phyloP scores from a whole-genome alignment of 2,329 filamentous ascomycete species.

The Didymella segeticola region DNA sequence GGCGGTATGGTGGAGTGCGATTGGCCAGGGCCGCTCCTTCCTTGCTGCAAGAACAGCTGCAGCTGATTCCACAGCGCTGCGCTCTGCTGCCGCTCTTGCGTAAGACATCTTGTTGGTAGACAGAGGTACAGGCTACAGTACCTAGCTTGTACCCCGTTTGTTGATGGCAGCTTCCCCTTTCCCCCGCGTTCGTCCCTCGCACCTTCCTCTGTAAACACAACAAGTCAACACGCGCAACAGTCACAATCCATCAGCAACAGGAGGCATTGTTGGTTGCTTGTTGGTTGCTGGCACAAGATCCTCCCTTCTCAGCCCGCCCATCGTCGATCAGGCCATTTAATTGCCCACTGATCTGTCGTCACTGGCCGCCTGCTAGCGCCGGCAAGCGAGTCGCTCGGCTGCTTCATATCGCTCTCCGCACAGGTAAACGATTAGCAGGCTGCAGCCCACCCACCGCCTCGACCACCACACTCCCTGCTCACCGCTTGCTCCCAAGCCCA shows the following conservation, averaged over 20 bases:
- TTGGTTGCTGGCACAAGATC: not conserved
- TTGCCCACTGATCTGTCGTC: constrained; percentile 27
- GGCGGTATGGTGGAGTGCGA: constrained; percentile 18
- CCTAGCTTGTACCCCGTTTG: constrained; percentile 5
- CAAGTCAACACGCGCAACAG: too few relatives aligned
- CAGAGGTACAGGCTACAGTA: too few relatives aligned
- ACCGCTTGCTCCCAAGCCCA: constrained; percentile 18
- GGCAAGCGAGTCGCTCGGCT: constrained; percentile 42
- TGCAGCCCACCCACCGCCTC: constrained; percentile 36
- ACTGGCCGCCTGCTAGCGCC: constrained; percentile 42
- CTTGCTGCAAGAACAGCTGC: constrained; percentile 29
- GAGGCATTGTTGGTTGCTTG: too few relatives aligned
- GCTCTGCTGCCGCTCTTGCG: constrained; percentile 13
- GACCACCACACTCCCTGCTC: constrained; percentile 31
- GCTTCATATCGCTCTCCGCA: constrained; percentile 37
- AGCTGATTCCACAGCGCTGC: constrained; percentile 21
- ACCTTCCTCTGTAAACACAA: constrained; percentile 13
- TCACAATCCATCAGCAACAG: too few relatives aligned
- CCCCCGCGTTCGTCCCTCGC: constrained; percentile 2
- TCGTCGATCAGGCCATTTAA: constrained; percentile 20
- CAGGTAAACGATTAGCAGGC: constrained; percentile 38
- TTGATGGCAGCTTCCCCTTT: constrained; percentile 2
- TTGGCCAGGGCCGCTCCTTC: constrained; percentile 36
- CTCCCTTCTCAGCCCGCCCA: constrained; percentile 15
- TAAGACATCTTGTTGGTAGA: constrained; percentile 8